These are phyloP conservation scores for Yamadazyma taylorii DNA, from an alignment of 1,139 yeast species.

Conservation along the genomic window DNA sequence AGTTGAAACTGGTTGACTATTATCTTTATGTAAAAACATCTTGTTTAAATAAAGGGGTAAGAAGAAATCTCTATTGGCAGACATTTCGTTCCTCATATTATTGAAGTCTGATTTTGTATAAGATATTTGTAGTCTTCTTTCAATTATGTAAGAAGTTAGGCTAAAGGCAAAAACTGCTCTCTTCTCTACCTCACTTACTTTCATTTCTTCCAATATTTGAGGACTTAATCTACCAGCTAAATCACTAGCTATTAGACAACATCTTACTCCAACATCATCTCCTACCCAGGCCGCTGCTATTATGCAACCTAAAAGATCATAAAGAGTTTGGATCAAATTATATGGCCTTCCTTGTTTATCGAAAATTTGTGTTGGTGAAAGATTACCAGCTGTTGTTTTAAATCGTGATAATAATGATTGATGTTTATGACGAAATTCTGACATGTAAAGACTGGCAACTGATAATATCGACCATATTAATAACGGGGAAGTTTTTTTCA, in stretches of 20 bases:
- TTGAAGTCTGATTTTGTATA: constrained; percentile 8
- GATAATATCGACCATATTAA: constrained; percentile 6
- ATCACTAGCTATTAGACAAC: constrained; percentile 11
- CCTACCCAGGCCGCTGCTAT: constrained; percentile 11
- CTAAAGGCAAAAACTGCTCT: constrained; percentile 11
- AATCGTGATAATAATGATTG: constrained; percentile 2
- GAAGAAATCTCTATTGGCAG: constrained; percentile 9
- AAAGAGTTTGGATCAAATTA: constrained; percentile 4
- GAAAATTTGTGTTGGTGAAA: constrained; percentile 8
- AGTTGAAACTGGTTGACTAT: constrained; percentile 3
- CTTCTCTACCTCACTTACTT: constrained; percentile 3
- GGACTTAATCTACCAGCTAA: constrained; percentile 11
- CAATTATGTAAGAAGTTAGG: constrained; percentile 10
- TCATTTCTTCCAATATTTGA: constrained; percentile 5
- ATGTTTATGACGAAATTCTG: constrained; percentile 5
- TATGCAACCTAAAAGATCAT: constrained; percentile 10
- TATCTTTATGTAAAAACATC: constrained; percentile 7
- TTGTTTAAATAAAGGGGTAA: constrained; percentile 8
- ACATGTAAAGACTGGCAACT: constrained; percentile 6
- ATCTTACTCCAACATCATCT: constrained; percentile 9
- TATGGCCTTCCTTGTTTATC: constrained; percentile 6
- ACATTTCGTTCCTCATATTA: constrained; percentile 8
- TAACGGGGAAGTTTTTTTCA: constrained; percentile 4
- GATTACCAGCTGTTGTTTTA: constrained; percentile 2
- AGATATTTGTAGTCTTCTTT: constrained; percentile 11